Evolutionary conservation across 345 rosid species (phyloP).

Genomic region (Corchorus capsularis): DNA sequence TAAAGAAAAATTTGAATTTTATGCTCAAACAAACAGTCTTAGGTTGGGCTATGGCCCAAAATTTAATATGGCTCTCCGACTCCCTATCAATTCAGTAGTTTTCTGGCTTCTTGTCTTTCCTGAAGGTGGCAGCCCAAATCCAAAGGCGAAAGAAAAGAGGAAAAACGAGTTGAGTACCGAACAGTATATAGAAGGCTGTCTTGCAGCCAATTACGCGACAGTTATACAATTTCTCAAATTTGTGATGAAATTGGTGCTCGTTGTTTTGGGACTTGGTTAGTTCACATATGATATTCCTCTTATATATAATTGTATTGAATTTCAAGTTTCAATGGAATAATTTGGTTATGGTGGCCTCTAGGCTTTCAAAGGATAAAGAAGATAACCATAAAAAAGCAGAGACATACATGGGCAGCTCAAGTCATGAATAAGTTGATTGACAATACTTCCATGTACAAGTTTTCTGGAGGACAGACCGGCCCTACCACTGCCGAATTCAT

Average conservation of each 20-base stretch:
- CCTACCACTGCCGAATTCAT: too few species aligned
- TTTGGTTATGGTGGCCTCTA: slow-evolving; percentile 3
- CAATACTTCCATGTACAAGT: slow-evolving; percentile 16
- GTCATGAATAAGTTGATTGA: slow-evolving; percentile 39
- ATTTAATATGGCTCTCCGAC: too few species aligned
- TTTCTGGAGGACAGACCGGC: slow-evolving; percentile 17
- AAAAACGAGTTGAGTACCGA: not conserved
- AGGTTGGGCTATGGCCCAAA: too few species aligned
- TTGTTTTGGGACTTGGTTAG: slow-evolving; percentile 45
- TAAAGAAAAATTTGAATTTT: too few species aligned
- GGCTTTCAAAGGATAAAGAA: slow-evolving; percentile 36
- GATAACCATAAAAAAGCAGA: slow-evolving; percentile 35
- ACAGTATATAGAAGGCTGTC: not conserved
- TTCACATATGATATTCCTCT: too few species aligned
- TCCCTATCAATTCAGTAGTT: too few species aligned
- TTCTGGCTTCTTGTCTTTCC: not conserved
- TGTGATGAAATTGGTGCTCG: slow-evolving; percentile 32
- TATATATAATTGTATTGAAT: too few species aligned
- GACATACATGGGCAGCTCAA: slow-evolving; percentile 43
- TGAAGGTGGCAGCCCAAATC: not conserved
- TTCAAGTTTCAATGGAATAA: too few species aligned
- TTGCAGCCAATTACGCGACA: slow-evolving; percentile 38
- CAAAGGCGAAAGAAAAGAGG: too few species aligned
- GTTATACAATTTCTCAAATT: slow-evolving; percentile 35
- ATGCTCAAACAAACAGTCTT: too few species aligned